Percentiles rank a stretch among this genome's conserved stretches.
phyloP scores from a whole-genome alignment of 208 protist genomes.

The Angomonas desouzai region DNA sequence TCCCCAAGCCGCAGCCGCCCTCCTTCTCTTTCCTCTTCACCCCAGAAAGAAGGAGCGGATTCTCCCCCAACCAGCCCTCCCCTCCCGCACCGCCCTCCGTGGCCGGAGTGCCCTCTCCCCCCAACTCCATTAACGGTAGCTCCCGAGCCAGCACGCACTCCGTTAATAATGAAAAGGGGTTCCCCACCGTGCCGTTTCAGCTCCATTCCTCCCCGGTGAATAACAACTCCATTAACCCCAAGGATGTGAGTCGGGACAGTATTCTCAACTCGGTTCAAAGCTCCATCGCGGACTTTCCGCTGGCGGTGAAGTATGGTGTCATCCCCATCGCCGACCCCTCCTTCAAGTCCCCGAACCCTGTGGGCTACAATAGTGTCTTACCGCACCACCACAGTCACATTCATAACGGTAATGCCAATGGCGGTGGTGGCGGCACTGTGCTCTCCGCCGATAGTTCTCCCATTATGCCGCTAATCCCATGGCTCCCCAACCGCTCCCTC shows the following conservation, averaged over 20 bases:
- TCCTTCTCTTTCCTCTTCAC: neutral
- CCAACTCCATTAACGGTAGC: neutral
- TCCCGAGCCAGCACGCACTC: neutral
- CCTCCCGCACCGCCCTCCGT: neutral
- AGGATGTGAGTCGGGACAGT: neutral
- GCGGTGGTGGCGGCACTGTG: neutral
- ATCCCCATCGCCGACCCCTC: neutral
- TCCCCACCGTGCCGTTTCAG: neutral
- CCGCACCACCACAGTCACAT: neutral
- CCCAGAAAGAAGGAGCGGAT: neutral
- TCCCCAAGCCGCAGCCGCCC: neutral
- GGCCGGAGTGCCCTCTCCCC: neutral
- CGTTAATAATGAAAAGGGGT: neutral
- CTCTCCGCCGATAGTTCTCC: neutral
- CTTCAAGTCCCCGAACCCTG: neutral
- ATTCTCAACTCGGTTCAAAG: neutral
- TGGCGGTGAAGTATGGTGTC: neutral
- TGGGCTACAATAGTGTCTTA: neutral
- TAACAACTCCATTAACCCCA: neutral
- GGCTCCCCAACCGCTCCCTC: neutral
- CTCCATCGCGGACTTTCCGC: constrained; percentile 1
- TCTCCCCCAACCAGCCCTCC: neutral
- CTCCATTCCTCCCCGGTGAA: neutral
- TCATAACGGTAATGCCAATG: too few species aligned
- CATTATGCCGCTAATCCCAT: neutral